These are phyloP conservation scores for Microcyclosporella mali DNA, from an alignment of 2,329 filamentous ascomycete species.

Conservation along the genomic window DNA sequence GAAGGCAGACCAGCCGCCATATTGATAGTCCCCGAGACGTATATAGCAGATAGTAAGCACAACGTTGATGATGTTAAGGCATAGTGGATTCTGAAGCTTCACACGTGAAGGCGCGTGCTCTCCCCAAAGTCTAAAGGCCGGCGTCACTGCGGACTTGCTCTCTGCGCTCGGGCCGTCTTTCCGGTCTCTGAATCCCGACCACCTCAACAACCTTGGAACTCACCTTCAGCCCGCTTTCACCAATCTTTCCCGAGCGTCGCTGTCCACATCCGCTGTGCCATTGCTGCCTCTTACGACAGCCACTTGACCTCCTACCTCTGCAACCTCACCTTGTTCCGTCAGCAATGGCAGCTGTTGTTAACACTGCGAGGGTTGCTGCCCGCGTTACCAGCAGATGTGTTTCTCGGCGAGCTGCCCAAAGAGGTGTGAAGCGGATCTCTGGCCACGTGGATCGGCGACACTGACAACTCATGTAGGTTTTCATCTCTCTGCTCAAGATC, in stretches of 20 bases:
- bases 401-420: conserved; percentile 17
- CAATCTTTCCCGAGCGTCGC: background rate
- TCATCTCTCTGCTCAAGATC: conserved; percentile 27
- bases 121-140: background rate
- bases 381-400: conserved; percentile 27
- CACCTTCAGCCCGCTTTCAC: conserved; percentile 15
- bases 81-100: conserved; percentile 1
- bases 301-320: background rate
- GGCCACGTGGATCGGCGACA: background rate
- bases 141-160: background rate
- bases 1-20: conserved; percentile 2
- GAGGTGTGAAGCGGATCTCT: conserved; percentile 18
- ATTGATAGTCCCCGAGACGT: too few relatives aligned
- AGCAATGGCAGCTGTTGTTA: conserved; percentile 28
- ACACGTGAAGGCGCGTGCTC: conserved; percentile 10
- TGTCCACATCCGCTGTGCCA: conserved; percentile 1
- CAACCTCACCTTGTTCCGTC: background rate
- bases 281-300: conserved; percentile 8
- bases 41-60: too few relatives aligned
- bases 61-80: conserved; percentile 4
- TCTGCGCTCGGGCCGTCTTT: too few relatives aligned
- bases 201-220: background rate
- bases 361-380: conserved; percentile 24
- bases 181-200: background rate
- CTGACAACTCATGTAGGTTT: conserved; percentile 21